A percentile compares a stretch with the other conserved stretches of the same genome.
Conservation (phyloP, 345 rosid genomes). For the Eutrema yunnanense region DNA sequence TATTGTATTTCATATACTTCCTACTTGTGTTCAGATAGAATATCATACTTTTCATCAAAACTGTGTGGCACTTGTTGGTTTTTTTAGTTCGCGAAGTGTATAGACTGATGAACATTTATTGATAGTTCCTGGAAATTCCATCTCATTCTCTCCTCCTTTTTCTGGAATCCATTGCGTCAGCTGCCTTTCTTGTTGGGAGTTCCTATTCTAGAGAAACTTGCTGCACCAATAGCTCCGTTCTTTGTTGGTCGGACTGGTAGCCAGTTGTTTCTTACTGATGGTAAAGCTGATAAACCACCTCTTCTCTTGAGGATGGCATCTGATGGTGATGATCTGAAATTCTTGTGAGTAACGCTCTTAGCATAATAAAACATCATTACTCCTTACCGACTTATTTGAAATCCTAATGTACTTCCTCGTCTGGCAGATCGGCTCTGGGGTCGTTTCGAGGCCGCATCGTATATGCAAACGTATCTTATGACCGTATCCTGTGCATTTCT, state of each 20-base stretch:
- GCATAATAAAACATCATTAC: neutral
- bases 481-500: constrained; percentile 64
- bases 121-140: neutral
- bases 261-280: constrained; percentile 85
- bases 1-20: neutral
- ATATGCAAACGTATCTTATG: constrained; percentile 94
- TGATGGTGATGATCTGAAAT: constrained; percentile 65
- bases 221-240: constrained; percentile 74
- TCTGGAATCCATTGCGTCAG: constrained; percentile 33
- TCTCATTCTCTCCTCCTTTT: constrained; percentile 14
- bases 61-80: neutral
- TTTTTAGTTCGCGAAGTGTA: neutral
- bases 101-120: neutral
- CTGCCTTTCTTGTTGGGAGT: constrained; percentile 92
- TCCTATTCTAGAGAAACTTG: constrained; percentile 79
- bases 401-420: neutral
- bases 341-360: constrained; percentile 46
- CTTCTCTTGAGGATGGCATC: constrained; percentile 92
- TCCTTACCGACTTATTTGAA: neutral
- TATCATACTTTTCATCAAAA: neutral
- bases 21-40: neutral
- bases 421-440: constrained; percentile 71
- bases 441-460: constrained; percentile 64
- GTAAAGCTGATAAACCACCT: constrained; percentile 74
- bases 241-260: constrained; percentile 79